Percentiles rank a stretch among this genome's conserved stretches.
Conservation (phyloP, 352 stramenopile species). For the Phytophthora hybrid region DNA sequence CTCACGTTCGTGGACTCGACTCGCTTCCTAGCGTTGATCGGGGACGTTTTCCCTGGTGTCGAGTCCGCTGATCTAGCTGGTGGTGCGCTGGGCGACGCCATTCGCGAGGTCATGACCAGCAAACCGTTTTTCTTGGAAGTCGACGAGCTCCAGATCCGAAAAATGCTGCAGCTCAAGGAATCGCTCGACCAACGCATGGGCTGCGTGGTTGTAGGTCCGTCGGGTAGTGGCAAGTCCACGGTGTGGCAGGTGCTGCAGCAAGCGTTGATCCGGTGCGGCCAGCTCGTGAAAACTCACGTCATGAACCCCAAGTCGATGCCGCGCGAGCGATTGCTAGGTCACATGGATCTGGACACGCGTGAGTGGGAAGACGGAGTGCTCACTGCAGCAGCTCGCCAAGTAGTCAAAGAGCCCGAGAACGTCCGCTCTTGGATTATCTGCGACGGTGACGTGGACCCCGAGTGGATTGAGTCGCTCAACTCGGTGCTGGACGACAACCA, state of each 20-base stretch:
- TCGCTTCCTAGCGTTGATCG: constrained; percentile 92
- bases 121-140: constrained; percentile 91
- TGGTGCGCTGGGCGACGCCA: constrained; percentile 85
- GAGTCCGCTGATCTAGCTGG: constrained; percentile 82
- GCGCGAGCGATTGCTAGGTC: constrained; percentile 88
- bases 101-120: constrained; percentile 90
- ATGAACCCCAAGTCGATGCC: constrained; percentile 98
- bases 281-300: constrained; percentile 93
- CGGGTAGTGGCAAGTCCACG: constrained; percentile 94
- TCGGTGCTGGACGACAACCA: constrained; percentile 97
- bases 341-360: constrained; percentile 96
- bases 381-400: constrained; percentile 91
- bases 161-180: constrained; percentile 97
- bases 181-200: constrained; percentile 95
- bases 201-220: constrained; percentile 94
- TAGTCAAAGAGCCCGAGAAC: constrained; percentile 91
- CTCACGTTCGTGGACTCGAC: constrained; percentile 93
- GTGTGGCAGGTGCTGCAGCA: constrained; percentile 94
- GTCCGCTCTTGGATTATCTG: constrained; percentile 96
- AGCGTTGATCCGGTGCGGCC: constrained; percentile 83
- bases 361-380: constrained; percentile 97
- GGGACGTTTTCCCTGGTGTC: constrained; percentile 94
- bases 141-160: constrained; percentile 92
- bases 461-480: constrained; percentile 98
- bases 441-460: constrained; percentile 96